A percentile compares a stretch with the other conserved stretches of the same genome.
Conservation (phyloP, 495 filamentous ascomycete species). For the Daldinia bambusicola region DNA sequence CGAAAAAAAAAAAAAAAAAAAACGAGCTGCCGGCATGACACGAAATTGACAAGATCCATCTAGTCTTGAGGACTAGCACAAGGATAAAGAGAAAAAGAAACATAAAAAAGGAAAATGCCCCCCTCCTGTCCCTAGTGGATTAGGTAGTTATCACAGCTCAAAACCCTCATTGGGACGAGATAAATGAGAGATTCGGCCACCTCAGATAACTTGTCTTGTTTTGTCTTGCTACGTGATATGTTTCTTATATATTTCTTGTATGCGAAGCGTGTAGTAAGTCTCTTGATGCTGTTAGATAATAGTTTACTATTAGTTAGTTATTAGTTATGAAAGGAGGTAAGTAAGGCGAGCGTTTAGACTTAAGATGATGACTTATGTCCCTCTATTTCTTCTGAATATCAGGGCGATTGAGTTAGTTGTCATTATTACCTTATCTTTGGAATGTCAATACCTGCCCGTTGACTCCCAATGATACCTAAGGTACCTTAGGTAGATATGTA, state of each 20-base stretch:
- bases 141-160: constrained; percentile 47
- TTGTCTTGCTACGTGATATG: constrained; percentile 21
- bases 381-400: too few species aligned
- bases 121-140: constrained; percentile 37
- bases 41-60: constrained; percentile 28
- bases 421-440: too few species aligned
- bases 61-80: constrained; percentile 45
- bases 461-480: too few species aligned
- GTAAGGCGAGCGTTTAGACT: neutral
- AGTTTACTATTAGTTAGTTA: neutral
- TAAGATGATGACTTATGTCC: too few species aligned
- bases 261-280: neutral
- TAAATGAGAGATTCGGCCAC: constrained; percentile 61
- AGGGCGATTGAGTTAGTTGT: too few species aligned
- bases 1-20: too few species aligned
- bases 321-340: too few species aligned
- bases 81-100: constrained; percentile 6
- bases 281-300: neutral
- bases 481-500: neutral
- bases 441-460: too few species aligned
- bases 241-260: neutral
- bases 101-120: constrained; percentile 13
- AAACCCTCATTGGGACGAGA: constrained; percentile 55
- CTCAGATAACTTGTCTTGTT: constrained; percentile 46
- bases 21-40: constrained; percentile 44